These are phyloP conservation scores for Euphorbia schlechtendalii DNA, from an alignment of 441 rosid species.

Conservation along the genomic window DNA sequence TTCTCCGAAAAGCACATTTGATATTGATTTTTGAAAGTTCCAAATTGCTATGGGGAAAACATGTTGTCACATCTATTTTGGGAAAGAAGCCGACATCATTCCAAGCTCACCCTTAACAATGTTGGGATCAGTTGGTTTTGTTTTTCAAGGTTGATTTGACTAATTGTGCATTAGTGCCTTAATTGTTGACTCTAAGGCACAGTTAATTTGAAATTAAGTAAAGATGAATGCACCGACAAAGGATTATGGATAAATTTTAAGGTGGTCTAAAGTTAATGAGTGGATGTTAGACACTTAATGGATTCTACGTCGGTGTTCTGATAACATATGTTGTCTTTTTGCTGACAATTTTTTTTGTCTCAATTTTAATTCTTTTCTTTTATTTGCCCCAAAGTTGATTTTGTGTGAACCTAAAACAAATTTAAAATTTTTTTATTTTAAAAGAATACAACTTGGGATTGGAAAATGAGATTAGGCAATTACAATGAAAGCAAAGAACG, in stretches of 20 bases:
- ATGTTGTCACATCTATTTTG: no score
- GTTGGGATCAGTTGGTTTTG: neutral
- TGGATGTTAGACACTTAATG: neutral
- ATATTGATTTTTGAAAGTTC: no score
- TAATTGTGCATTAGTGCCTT: neutral
- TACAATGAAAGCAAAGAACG: no score
- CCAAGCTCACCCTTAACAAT: no score
- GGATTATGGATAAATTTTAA: neutral
- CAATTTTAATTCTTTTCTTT: neutral
- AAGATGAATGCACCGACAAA: conserved; percentile 23
- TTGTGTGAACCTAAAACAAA: no score
- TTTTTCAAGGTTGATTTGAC: neutral
- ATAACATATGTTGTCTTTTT: neutral
- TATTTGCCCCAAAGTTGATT: conserved; percentile 10
- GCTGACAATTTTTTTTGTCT: conserved; percentile 1
- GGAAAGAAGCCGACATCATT: no score
- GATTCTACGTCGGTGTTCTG: neutral
- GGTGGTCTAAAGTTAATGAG: neutral
- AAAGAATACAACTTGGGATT: no score
- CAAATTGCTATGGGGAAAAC: no score
- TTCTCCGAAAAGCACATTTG: no score
- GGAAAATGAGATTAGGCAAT: no score
- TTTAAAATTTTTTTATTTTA: neutral
- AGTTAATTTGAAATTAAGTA: neutral
- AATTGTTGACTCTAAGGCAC: no score